These are phyloP conservation scores for Leccinum subspadiceum DNA, from an alignment of 1,284 basidiomycete genomes.

Conservation along the genomic window DNA sequence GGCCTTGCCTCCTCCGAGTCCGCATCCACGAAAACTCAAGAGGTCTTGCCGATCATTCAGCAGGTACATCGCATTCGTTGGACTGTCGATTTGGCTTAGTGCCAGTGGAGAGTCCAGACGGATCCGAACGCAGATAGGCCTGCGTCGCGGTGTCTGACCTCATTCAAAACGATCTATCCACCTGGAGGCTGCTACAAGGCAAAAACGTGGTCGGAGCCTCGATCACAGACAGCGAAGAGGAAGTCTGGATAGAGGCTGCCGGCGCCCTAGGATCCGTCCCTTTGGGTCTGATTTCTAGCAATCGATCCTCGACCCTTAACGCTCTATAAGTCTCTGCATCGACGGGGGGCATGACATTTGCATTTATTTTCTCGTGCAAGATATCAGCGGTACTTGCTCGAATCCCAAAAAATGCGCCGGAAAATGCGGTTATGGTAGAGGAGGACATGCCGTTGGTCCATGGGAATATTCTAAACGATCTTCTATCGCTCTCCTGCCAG, in stretches of 20 bases:
- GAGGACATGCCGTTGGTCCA: slow-evolving; percentile 7
- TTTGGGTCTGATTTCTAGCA: slow-evolving; percentile 16
- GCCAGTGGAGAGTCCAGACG: slow-evolving; percentile 63
- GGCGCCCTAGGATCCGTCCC: slow-evolving; percentile 68
- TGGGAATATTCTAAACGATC: slow-evolving; percentile 4
- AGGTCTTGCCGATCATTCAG: slow-evolving; percentile 82
- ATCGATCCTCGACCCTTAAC: slow-evolving; percentile 3
- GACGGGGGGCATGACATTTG: slow-evolving; percentile 93
- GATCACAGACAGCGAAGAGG: slow-evolving; percentile 80
- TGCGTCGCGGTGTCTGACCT: slow-evolving; percentile 90
- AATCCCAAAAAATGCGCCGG: slow-evolving; percentile 54
- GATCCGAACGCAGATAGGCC: slow-evolving; percentile 85
- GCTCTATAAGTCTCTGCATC: slow-evolving; percentile 81
- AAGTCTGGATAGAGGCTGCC: slow-evolving; percentile 82
- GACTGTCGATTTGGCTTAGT: neutral
- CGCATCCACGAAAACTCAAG: slow-evolving; percentile 71
- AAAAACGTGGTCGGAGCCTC: slow-evolving; percentile 87
- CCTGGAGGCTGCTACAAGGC: slow-evolving; percentile 82
- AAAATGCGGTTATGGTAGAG: no score
- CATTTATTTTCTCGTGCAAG: slow-evolving; percentile 45
- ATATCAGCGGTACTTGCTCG: slow-evolving; percentile 72
- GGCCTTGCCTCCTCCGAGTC: slow-evolving; percentile 71
- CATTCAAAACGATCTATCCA: slow-evolving; percentile 86
- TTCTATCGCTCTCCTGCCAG: slow-evolving; percentile 42
- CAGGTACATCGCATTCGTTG: slow-evolving; percentile 51